These are phyloP conservation scores for Sanghuangporus sanghuang DNA, from an alignment of 1,284 basidiomycete species.

Conservation along the genomic window DNA sequence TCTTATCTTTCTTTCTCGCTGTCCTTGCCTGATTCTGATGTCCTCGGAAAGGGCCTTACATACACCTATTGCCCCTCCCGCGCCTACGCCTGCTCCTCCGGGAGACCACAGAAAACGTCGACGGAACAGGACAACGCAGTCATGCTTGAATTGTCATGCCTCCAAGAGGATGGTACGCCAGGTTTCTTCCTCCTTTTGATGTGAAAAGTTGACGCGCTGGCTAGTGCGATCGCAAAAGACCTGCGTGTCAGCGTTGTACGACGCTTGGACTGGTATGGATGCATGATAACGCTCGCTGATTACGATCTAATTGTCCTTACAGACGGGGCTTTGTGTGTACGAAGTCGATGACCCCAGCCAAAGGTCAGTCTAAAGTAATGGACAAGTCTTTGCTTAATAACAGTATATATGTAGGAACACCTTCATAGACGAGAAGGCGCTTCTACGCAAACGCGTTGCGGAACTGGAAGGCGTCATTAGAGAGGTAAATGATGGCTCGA, in stretches of 20 bases:
- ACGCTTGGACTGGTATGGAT: constrained; percentile 59
- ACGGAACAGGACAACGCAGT: constrained; percentile 61
- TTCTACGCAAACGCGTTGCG: constrained; percentile 69
- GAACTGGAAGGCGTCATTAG: constrained; percentile 81
- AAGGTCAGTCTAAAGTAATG: constrained; percentile 28
- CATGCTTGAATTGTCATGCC: constrained; percentile 65
- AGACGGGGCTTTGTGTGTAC: constrained; percentile 82
- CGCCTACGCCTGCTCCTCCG: constrained; percentile 24
- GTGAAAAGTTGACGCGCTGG: not conserved
- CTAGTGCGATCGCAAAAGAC: constrained; percentile 68
- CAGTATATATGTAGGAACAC: constrained; percentile 24
- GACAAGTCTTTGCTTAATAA: not conserved
- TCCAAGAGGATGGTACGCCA: constrained; percentile 74
- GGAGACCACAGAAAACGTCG: constrained; percentile 51
- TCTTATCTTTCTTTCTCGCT: not conserved
- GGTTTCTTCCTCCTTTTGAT: not conserved
- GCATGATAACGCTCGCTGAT: not conserved
- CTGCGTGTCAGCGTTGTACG: constrained; percentile 62
- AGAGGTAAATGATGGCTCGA: constrained; percentile 41
- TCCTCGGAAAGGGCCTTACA: constrained; percentile 26
- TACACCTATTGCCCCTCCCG: constrained; percentile 19
- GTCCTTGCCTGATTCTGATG: constrained; percentile 14
- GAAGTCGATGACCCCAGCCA: constrained; percentile 75
- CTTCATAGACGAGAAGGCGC: constrained; percentile 51
- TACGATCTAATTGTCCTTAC: constrained; percentile 6